These are phyloP conservation scores for Barnettozyma hawaiiensis DNA, from an alignment of 1,139 yeast species.

Conservation along the genomic window DNA sequence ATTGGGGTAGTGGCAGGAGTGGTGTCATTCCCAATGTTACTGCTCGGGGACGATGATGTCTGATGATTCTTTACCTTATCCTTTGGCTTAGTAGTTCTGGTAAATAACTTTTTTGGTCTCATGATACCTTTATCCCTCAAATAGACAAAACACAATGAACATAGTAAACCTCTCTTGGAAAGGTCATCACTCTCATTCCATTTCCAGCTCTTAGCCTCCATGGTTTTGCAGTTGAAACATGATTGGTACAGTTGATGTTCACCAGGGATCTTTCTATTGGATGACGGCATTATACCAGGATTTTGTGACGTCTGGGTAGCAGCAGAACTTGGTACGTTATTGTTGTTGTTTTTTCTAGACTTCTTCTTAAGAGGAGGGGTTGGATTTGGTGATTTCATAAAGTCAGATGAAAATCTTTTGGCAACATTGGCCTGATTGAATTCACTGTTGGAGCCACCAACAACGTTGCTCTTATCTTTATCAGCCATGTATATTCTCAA, in stretches of 20 bases:
- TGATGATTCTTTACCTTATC: conserved; percentile 5
- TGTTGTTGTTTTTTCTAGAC: conserved; percentile 6
- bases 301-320: too few relatives aligned
- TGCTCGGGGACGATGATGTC: conserved; percentile 18
- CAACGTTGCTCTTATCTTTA: conserved; percentile 13
- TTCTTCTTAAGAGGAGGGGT: conserved; percentile 4
- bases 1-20: conserved; percentile 14
- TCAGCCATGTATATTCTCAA: conserved; percentile 39
- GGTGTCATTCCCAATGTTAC: conserved; percentile 16
- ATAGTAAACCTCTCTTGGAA: conserved; percentile 21
- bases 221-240: conserved; percentile 24
- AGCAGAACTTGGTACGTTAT: background rate
- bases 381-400: conserved; percentile 16
- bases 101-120: conserved; percentile 23
- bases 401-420: conserved; percentile 25
- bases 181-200: conserved; percentile 24
- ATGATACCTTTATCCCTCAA: conserved; percentile 20
- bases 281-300: too few relatives aligned
- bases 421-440: conserved; percentile 14
- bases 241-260: conserved; percentile 13
- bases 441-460: background rate
- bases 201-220: conserved; percentile 24
- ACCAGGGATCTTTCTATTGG: conserved; percentile 8
- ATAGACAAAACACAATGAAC: conserved; percentile 22
- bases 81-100: conserved; percentile 9